A percentile compares a stretch with the other conserved stretches of the same genome.
These are phyloP conservation scores for Aureobasidium sp. DNA, from an alignment of 2,329 filamentous ascomycete species.

Conservation along the genomic window DNA sequence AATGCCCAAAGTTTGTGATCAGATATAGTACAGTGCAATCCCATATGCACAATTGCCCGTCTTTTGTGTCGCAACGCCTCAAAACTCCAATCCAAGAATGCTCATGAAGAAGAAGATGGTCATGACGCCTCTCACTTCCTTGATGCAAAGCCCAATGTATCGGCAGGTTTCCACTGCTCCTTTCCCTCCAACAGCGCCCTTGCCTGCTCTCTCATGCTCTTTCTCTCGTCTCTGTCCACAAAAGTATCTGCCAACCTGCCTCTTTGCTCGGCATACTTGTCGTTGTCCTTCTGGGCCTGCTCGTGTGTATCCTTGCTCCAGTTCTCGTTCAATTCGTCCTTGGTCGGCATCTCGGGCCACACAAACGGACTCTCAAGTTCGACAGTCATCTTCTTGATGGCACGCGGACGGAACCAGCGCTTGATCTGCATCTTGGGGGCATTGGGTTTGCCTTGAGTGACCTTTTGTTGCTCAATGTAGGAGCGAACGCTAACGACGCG, in stretches of 20 bases:
- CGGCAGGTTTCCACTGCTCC: constrained; percentile 49
- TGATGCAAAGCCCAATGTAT: not conserved
- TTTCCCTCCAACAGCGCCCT: constrained; percentile 54
- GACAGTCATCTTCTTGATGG: constrained; percentile 89
- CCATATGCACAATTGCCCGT: constrained; percentile 8
- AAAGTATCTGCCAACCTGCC: constrained; percentile 31
- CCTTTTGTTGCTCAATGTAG: constrained; percentile 64
- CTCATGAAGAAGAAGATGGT: not conserved
- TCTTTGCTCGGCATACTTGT: constrained; percentile 31
- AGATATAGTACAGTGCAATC: constrained; percentile 10
- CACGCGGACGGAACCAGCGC: constrained; percentile 59
- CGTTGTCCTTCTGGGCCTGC: constrained; percentile 31
- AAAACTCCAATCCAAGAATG: constrained; percentile 1
- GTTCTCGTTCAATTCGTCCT: constrained; percentile 49
- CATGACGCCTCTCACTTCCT: not conserved
- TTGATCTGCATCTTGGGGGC: constrained; percentile 35
- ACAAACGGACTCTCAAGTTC: constrained; percentile 82
- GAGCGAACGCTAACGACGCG: constrained; percentile 67
- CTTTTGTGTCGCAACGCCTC: not conserved
- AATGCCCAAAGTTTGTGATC: not conserved
- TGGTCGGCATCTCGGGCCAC: constrained; percentile 66
- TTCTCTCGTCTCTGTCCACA: constrained; percentile 34
- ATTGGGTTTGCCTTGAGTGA: constrained; percentile 46
- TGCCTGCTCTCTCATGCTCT: constrained; percentile 52
- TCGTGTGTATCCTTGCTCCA: constrained; percentile 27